Base-by-base conservation (phyloP, 192 early-diverging fungal species). In the Entomortierella lignicola region DNA sequence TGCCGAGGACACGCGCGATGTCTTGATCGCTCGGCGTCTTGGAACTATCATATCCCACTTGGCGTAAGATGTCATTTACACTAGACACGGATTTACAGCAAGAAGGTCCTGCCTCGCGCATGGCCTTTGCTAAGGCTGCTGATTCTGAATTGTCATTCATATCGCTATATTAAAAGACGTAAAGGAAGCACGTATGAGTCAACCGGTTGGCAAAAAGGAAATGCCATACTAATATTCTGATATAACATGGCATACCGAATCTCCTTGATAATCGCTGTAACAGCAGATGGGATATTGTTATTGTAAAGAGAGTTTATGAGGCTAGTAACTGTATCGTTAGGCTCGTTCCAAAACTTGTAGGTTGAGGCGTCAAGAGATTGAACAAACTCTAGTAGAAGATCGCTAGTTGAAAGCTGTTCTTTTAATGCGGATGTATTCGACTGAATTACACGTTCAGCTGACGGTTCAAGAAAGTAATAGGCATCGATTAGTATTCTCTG, bases 1-100 rank as follows among this genome's bases (percentile, higher is more conserved):
- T 87, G 21, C 86, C 88, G 34, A 95, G 48, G 8, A 81, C 75
- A 25, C 87, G 85, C 18, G 91, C 90, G 23, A 94, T 86, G 54
- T 86, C 84, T 23, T 84, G 66, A 44, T 88, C 88, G 23, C 71
- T 58, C 2, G 84, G 74, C 17, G 59, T 57, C 32, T 72, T 75
- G 26, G 64, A 53, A 13, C 44, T 69, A 25, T 72, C 83, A 15
- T 69, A 71, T 51, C 73, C 80, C 6, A 71, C 69, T 57, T 89
- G 77, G 29, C 60, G 69, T 39, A 89, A 47, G 13, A 88, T 13
- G 41, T 84, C 81, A 39, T 75, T 71, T 34, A 88, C 79, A 52
- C 86, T 63, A 1, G 69, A 29, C 29, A 47, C 30, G 2, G 85
- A 79, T 50, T 69, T 66, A 59, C 85, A 85, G 67, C 85, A 86